phyloP scores from a whole-genome alignment of 2,329 filamentous ascomycete species.

The Allantophomopsis cytisporea region DNA sequence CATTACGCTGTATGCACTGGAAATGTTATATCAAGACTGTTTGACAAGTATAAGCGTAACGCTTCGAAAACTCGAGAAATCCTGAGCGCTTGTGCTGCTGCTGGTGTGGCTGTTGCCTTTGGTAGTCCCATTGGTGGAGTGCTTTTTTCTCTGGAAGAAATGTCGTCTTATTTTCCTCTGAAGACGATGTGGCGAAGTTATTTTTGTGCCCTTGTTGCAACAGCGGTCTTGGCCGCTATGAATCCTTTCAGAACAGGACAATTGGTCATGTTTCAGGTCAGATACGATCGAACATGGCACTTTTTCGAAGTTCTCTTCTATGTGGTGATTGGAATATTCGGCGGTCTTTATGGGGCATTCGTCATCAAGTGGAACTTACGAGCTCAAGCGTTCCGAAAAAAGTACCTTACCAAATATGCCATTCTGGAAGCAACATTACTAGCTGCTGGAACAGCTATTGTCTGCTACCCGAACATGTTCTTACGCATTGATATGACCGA shows the following conservation, averaged over 20 bases:
- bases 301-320: conserved; percentile 95
- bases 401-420: conserved; percentile 73
- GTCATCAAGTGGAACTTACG: conserved; percentile 97
- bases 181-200: conserved; percentile 98
- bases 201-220: conserved; percentile 92
- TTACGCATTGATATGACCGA: conserved; percentile 97
- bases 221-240: conserved; percentile 84
- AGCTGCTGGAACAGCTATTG: conserved; percentile 68
- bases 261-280: conserved; percentile 97
- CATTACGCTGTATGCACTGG: conserved; percentile 97
- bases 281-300: conserved; percentile 93
- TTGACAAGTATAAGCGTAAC: conserved; percentile 82
- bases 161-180: conserved; percentile 90
- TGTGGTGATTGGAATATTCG: conserved; percentile 80
- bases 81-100: conserved; percentile 83
- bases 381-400: conserved; percentile 85
- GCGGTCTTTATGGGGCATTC: conserved; percentile 87
- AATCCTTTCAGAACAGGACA: conserved; percentile 96
- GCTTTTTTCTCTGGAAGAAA: conserved; percentile 92
- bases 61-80: conserved; percentile 93
- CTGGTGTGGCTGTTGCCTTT: conserved; percentile 92
- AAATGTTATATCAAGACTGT: conserved; percentile 88
- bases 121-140: conserved; percentile 96
- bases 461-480: conserved; percentile 97
- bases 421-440: conserved; percentile 77